Evolutionary conservation across 768 basidiomycete species (phyloP).

Genomic region (Crassisporium funariophilum): DNA sequence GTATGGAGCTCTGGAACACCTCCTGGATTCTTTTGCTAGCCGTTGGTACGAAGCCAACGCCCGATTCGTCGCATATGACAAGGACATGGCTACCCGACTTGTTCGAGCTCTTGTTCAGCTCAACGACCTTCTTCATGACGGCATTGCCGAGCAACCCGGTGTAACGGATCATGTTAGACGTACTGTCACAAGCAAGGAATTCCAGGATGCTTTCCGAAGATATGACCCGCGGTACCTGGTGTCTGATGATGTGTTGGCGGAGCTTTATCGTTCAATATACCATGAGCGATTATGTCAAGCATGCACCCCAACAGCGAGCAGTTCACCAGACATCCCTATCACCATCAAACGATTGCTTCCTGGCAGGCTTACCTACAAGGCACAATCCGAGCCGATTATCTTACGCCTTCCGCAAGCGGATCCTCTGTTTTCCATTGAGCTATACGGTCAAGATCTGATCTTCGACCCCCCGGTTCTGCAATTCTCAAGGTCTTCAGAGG

Average conservation of each 20-base stretch:
- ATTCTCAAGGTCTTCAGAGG: slow-evolving; percentile 78
- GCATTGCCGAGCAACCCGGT: slow-evolving; percentile 64
- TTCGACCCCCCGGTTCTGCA: slow-evolving; percentile 87
- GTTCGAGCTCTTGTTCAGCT: slow-evolving; percentile 84
- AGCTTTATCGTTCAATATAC: slow-evolving; percentile 78
- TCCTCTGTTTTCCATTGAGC: slow-evolving; percentile 76
- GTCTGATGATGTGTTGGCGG: slow-evolving; percentile 72
- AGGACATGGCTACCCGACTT: slow-evolving; percentile 75
- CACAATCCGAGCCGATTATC: slow-evolving; percentile 86
- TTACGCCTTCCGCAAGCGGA: slow-evolving; percentile 87
- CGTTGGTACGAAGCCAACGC: slow-evolving; percentile 93
- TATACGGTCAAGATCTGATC: slow-evolving; percentile 83
- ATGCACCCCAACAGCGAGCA: slow-evolving; percentile 42
- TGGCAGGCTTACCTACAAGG: slow-evolving; percentile 78
- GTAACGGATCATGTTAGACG: slow-evolving; percentile 54
- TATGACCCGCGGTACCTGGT: slow-evolving; percentile 74
- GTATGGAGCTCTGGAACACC: slow-evolving; percentile 57
- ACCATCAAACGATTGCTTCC: slow-evolving; percentile 77
- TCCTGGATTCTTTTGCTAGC: slow-evolving; percentile 83
- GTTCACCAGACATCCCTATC: slow-evolving; percentile 55
- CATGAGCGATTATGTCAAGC: slow-evolving; percentile 75
- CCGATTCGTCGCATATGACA: slow-evolving; percentile 75
- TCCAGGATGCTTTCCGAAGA: slow-evolving; percentile 79
- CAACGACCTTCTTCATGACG: slow-evolving; percentile 84
- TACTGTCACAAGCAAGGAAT: slow-evolving; percentile 73